Percentiles rank a stretch among this genome's conserved stretches.
These are phyloP conservation scores for Podochytrium sp. DNA, from an alignment of 192 early-diverging fungal species.

Conservation along the genomic window DNA sequence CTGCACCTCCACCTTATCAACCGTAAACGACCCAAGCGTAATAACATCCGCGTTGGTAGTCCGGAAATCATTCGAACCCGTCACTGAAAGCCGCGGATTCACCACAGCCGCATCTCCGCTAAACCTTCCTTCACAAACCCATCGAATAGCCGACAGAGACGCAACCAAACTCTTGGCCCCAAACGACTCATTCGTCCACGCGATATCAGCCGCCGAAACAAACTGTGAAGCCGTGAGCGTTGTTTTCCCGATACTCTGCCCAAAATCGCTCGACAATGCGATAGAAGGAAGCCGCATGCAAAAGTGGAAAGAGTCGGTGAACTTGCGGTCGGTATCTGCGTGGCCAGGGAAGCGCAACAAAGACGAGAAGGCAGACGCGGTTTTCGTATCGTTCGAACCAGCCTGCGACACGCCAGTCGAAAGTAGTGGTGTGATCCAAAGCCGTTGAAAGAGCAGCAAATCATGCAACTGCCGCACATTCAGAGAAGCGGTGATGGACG, in stretches of 20 bases:
- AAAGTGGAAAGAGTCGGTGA: conserved; percentile 36
- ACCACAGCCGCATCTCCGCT: conserved; percentile 44
- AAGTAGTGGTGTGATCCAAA: conserved; percentile 64
- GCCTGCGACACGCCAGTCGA: too few species aligned
- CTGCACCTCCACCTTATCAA: conserved; percentile 56
- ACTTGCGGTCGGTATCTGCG: conserved; percentile 18
- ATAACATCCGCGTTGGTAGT: background rate
- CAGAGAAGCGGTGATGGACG: conserved; percentile 54
- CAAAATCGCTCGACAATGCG: conserved; percentile 47
- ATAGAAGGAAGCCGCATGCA: conserved; percentile 46
- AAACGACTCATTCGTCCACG: conserved; percentile 41
- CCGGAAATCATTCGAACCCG: conserved; percentile 17
- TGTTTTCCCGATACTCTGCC: conserved; percentile 38
- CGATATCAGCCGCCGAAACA: background rate
- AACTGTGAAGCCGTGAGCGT: background rate
- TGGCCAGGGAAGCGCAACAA: conserved; percentile 19
- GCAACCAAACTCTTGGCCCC: conserved; percentile 40
- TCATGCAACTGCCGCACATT: conserved; percentile 78
- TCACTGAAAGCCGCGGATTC: conserved; percentile 14
- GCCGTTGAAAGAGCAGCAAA: conserved; percentile 65
- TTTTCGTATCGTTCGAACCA: background rate
- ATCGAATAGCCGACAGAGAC: conserved; percentile 45
- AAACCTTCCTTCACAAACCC: conserved; percentile 66
- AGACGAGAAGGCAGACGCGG: conserved; percentile 2
- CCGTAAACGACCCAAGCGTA: conserved; percentile 36